Evolutionary conservation across 306 rosid genomes (phyloP).

Genomic region (Cucumis cinereus): DNA sequence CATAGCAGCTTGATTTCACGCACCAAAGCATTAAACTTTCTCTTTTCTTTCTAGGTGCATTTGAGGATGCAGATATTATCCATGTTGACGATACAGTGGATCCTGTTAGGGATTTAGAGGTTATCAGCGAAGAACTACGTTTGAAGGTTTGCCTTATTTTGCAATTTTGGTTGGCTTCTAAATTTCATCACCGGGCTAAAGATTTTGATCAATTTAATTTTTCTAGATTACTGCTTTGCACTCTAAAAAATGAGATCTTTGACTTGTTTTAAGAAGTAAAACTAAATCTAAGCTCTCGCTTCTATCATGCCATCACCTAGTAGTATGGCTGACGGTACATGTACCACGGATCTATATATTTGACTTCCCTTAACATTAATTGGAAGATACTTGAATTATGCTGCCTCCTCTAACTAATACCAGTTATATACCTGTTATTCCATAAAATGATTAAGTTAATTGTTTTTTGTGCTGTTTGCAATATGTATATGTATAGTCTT

Average conservation of each 20-base stretch:
- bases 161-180: not conserved
- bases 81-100: slow-evolving; percentile 92
- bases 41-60: slow-evolving; percentile 48
- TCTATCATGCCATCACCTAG: not conserved
- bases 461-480: not conserved
- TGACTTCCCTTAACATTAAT: not conserved
- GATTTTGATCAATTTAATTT: not conserved
- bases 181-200: not conserved
- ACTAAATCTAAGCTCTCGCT: not conserved
- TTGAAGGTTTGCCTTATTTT: slow-evolving; percentile 50
- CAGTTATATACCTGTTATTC: not conserved
- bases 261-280: not conserved
- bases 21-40: not conserved
- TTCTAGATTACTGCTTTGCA: not conserved
- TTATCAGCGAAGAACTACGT: slow-evolving; percentile 73
- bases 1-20: not conserved
- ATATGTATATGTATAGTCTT: not conserved
- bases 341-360: not conserved
- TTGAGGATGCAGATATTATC: slow-evolving; percentile 93
- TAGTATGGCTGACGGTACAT: not conserved
- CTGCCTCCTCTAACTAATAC: not conserved
- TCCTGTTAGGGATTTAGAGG: slow-evolving; percentile 93
- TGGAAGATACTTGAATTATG: not conserved
- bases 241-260: not conserved
- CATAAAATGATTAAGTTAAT: not conserved